Evolutionary conservation across 2,329 filamentous ascomycete genomes (phyloP), one percentile per base, ranked within the genome.

Genomic region (Pseudopyrenochaeta lycopersici): DNA sequence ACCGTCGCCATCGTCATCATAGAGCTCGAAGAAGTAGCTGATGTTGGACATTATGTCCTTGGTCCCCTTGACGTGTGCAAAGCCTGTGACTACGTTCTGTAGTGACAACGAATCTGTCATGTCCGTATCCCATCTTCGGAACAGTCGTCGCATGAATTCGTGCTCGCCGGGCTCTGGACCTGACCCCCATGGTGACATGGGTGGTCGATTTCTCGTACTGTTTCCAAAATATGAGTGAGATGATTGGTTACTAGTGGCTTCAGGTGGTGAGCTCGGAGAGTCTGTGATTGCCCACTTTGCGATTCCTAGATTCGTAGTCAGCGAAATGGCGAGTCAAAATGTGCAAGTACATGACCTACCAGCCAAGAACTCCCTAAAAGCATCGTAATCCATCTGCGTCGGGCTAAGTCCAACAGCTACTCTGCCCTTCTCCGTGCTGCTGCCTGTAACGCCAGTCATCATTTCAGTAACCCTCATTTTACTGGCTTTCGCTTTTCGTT

Each of bases 41-140:
- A 99, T 98, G 53, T 91, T 95, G 27, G 91, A 91, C 94, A 99
- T 97, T 62, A 99, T 97, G 75, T 99, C 95, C 41, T 89, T 88
- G 49, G 90, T 92, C 7, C 95, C 94, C 75, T 97, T 98, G 69
- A 99, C 91, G 12, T 90, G 87, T 1, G 94, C 93, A 40, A 99
- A 81, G 0, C 95, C 95, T 15, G 89, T 90, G 4, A 98, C 95
- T 2, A 99, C 92, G 64, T 98, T 91, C 69, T 97, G 92, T 44
- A 99, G 79, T 15, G 88, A 96, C 58, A 99, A 78, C 1, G 89
- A 87, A n/a, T 88, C 89, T 27, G 84, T 87, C 46, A 86, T 86
- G 57, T 93, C 90, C 4, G 86, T 84, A 71, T 97, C 92, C 95
- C 95, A 99, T 55, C 90, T 89, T 56, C 84, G 84, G 78, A 96